Evolutionary conservation across 495 filamentous ascomycete genomes (phyloP).

Genomic region (Penicillium simplicissimum): DNA sequence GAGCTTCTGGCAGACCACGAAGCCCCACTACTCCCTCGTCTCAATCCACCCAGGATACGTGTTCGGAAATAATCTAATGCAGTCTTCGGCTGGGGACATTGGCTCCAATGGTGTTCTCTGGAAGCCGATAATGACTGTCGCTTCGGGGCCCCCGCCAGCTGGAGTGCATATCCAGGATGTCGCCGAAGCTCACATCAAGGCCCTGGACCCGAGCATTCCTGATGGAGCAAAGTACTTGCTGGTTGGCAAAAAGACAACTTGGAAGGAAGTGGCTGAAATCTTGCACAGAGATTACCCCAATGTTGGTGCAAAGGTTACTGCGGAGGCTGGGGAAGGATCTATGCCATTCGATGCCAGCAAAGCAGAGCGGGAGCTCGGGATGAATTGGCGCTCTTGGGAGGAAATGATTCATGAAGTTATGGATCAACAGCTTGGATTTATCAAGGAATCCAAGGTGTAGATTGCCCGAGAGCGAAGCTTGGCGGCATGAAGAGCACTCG

Average conservation of each 20-base stretch:
- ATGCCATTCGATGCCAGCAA: constrained; percentile 58
- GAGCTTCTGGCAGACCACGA: constrained; percentile 23
- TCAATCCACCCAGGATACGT: constrained; percentile 33
- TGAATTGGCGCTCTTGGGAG: constrained; percentile 35
- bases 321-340: constrained; percentile 26
- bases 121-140: constrained; percentile 20
- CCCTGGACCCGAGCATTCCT: constrained; percentile 24
- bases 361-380: constrained; percentile 44
- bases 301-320: constrained; percentile 24
- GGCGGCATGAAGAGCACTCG: not conserved
- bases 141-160: constrained; percentile 7
- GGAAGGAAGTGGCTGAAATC: constrained; percentile 32
- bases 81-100: constrained; percentile 26
- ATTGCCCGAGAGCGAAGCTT: not conserved
- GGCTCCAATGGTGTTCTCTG: constrained; percentile 26
- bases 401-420: constrained; percentile 37
- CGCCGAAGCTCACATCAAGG: constrained; percentile 36
- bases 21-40: constrained; percentile 33
- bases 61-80: constrained; percentile 31
- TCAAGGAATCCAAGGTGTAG: not conserved
- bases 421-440: constrained; percentile 37
- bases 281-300: constrained; percentile 33
- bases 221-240: constrained; percentile 35
- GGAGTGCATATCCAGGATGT: constrained; percentile 48
- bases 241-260: constrained; percentile 21